phyloP scores from a whole-genome alignment of 495 filamentous ascomycete genomes.

The Aspergillus panamensis region DNA sequence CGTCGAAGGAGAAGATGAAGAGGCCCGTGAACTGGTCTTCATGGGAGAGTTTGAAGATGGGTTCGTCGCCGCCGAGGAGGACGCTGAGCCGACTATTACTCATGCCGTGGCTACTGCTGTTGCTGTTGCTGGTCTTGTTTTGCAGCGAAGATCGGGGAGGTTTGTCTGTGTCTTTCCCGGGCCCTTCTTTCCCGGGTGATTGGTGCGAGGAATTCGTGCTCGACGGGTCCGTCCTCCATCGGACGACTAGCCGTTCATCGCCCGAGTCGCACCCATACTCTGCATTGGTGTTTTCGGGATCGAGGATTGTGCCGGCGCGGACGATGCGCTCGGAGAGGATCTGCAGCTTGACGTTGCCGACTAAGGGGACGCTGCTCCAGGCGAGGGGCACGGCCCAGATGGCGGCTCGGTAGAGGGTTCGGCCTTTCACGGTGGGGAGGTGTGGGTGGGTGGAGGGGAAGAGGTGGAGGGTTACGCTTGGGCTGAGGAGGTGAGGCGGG shows the following conservation, averaged over 20 bases:
- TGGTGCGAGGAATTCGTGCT: neutral
- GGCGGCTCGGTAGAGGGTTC: constrained; percentile 86
- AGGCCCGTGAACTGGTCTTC: constrained; percentile 58
- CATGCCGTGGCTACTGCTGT: constrained; percentile 14
- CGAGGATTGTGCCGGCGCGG: constrained; percentile 42
- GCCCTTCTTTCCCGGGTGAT: neutral
- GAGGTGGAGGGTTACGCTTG: constrained; percentile 85
- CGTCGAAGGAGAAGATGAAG: constrained; percentile 95
- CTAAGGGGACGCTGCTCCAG: constrained; percentile 86
- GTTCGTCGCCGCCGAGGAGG: constrained; percentile 56
- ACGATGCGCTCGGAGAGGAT: constrained; percentile 88
- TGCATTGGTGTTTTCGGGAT: neutral
- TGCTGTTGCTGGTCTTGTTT: constrained; percentile 14
- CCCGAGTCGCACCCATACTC: constrained; percentile 36
- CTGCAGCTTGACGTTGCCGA: constrained; percentile 82
- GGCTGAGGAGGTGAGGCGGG: constrained; percentile 81
- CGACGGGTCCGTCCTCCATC: constrained; percentile 66
- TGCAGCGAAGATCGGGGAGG: too few species aligned
- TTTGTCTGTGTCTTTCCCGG: neutral
- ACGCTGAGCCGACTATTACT: constrained; percentile 41
- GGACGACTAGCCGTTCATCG: constrained; percentile 78
- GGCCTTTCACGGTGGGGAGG: constrained; percentile 84
- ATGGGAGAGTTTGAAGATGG: constrained; percentile 69
- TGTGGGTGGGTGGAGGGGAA: constrained; percentile 97
- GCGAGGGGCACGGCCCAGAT: constrained; percentile 93